Percentiles rank a stretch among this genome's conserved stretches.
These are phyloP conservation scores for Penicillium sp. DNA, from an alignment of 2,329 filamentous ascomycete species.

Conservation along the genomic window DNA sequence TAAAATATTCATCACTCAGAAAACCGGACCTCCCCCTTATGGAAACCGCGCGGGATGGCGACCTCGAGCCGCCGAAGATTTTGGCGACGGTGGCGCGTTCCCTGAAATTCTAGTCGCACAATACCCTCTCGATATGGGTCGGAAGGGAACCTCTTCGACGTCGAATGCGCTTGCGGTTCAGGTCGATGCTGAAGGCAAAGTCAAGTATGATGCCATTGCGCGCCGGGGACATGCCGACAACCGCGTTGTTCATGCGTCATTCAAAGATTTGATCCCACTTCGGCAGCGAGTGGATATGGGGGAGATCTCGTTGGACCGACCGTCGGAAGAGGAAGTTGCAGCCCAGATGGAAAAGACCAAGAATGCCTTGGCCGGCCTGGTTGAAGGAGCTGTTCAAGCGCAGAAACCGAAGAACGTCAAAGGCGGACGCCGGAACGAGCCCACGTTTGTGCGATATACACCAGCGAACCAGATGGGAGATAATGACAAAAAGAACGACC, in stretches of 20 bases:
- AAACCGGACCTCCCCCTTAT: conserved; percentile 83
- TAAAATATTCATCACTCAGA: conserved; percentile 49
- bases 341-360: conserved; percentile 87
- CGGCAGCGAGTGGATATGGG: conserved; percentile 91
- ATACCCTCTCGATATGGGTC: conserved; percentile 94
- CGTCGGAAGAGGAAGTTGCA: conserved; percentile 80
- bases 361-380: conserved; percentile 78
- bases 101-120: conserved; percentile 93
- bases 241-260: conserved; percentile 88
- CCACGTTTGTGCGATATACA: conserved; percentile 94
- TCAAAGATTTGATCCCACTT: conserved; percentile 94
- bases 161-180: conserved; percentile 92
- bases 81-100: conserved; percentile 93
- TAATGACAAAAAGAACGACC: conserved; percentile 80
- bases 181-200: conserved; percentile 87
- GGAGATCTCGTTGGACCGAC: conserved; percentile 83
- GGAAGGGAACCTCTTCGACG: conserved; percentile 68
- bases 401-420: conserved; percentile 97
- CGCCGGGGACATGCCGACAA: conserved; percentile 82
- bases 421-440: conserved; percentile 75
- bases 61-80: conserved; percentile 85
- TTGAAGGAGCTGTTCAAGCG: conserved; percentile 82
- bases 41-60: conserved; percentile 88
- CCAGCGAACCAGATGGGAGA: conserved; percentile 97
- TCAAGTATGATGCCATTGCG: conserved; percentile 96